These are phyloP conservation scores for Leptographium galeiforme DNA, from an alignment of 2,329 filamentous ascomycete species.

Conservation along the genomic window DNA sequence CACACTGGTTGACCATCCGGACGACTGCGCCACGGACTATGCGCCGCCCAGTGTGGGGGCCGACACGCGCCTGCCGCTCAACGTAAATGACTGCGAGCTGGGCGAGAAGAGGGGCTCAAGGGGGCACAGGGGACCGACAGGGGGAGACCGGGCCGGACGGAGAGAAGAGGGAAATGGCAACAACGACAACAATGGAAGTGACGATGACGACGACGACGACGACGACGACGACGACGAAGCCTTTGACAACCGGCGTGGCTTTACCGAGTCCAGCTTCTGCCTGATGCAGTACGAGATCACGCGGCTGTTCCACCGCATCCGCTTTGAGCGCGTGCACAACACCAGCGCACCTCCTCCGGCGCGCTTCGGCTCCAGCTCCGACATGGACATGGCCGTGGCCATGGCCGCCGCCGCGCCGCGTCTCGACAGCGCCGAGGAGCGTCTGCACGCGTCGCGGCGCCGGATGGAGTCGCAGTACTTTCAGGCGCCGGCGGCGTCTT, in stretches of 20 bases:
- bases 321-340: not conserved
- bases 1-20: slow-evolving; percentile 3
- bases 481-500: not conserved
- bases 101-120: not conserved
- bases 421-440: slow-evolving; percentile 1
- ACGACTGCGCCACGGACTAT: slow-evolving; percentile 5
- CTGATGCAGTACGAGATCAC: slow-evolving; percentile 27
- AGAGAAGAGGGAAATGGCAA: not conserved
- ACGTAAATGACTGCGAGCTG: slow-evolving; percentile 35
- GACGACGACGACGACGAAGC: slow-evolving; percentile 19
- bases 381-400: not conserved
- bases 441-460: not conserved
- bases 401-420: not conserved
- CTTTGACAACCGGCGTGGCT: slow-evolving; percentile 29
- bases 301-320: slow-evolving; percentile 2
- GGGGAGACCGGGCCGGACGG: not conserved
- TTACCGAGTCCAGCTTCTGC: slow-evolving; percentile 37
- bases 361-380: too few species aligned
- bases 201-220: not conserved
- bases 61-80: slow-evolving; percentile 39
- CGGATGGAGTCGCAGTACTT: slow-evolving; percentile 2
- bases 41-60: slow-evolving; percentile 3
- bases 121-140: not conserved
- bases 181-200: not conserved
- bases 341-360: not conserved